Evolutionary conservation across 345 rosid genomes (phyloP).

Genomic region (Triadica sebifera): DNA sequence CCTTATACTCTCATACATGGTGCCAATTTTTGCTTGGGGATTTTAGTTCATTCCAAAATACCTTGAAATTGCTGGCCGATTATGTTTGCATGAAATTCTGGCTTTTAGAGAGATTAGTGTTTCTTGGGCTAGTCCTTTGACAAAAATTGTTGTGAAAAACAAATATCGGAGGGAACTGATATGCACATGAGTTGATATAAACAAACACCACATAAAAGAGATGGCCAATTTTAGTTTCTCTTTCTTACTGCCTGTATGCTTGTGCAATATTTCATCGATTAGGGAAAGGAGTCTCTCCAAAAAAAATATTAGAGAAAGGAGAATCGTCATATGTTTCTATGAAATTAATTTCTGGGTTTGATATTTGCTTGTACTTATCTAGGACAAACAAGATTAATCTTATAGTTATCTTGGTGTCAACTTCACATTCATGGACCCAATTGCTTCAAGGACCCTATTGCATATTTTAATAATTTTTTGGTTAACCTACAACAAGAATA

Average conservation of each 20-base stretch:
- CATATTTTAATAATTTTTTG: not conserved
- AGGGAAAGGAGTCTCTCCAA: too few species aligned
- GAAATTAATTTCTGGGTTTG: not conserved
- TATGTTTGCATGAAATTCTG: constrained; percentile 1
- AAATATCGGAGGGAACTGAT: not conserved
- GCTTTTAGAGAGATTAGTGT: not conserved
- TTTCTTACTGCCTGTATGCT: not conserved
- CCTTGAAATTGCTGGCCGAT: not conserved
- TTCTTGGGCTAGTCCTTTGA: not conserved
- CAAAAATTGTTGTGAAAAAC: not conserved
- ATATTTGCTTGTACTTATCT: not conserved
- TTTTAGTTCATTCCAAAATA: not conserved
- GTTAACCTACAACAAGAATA: not conserved
- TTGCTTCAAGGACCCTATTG: too few species aligned
- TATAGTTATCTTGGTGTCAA: not conserved
- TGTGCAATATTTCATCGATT: not conserved
- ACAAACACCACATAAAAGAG: not conserved
- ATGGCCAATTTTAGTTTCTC: not conserved
- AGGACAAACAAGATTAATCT: not conserved
- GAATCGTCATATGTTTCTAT: not conserved
- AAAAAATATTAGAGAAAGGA: too few species aligned
- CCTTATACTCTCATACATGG: not conserved
- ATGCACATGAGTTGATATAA: not conserved
- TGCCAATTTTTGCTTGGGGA: constrained; percentile 1
- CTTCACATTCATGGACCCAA: not conserved